Base-by-base conservation (phyloP, 108 stramenopile species). In the Discostella stelligeroides region DNA sequence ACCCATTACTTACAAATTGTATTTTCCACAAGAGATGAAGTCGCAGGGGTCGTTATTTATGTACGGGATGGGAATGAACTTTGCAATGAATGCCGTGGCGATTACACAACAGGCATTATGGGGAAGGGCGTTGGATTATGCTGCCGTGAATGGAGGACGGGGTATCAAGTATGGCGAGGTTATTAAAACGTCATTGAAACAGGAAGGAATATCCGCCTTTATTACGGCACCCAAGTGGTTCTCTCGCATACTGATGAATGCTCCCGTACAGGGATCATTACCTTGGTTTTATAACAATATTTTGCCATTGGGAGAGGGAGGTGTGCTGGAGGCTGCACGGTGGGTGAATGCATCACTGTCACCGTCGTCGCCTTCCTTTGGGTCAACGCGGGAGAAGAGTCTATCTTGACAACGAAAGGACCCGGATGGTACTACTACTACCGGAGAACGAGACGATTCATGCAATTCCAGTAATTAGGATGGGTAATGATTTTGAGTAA, bases 241-340 rank as follows among this genome's bases (percentile, higher is more conserved):
- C 17, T 85, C 86, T 18, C 73, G 90, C 17, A 86, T 91, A 39
- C 49, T 91, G 69, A 91, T 91, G 90, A 91, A 91, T 74, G 87
- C 87, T 41, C 90, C 90, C 6, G 79, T 76, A 0, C 87, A 91
- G 60, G 90, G 90, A 20, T 60, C 55, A 13, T 50, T 91, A 42
- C 87, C 90, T 38, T 91, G 87, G 87, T 91, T 88, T 64, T 91
- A 91, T 79, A 91, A 91, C 62, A 83, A 91, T 46, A 67, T 91
- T 29, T 66, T 91, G 63, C 90, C 90, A 0, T 67, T 91, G 60
- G 90, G 90, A 10, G 90, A 91, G 49, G 62, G 48, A 12, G 46
- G 63, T 3, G 83, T 84, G 17, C 60, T 90, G 65, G 43, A 43
- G 17, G 50, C 37, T 34, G 46, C 49, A 45, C 18, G 63, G 13